These are phyloP conservation scores for Colletotrichum siamense DNA, from an alignment of 2,329 filamentous ascomycete genomes.

Conservation along the genomic window DNA sequence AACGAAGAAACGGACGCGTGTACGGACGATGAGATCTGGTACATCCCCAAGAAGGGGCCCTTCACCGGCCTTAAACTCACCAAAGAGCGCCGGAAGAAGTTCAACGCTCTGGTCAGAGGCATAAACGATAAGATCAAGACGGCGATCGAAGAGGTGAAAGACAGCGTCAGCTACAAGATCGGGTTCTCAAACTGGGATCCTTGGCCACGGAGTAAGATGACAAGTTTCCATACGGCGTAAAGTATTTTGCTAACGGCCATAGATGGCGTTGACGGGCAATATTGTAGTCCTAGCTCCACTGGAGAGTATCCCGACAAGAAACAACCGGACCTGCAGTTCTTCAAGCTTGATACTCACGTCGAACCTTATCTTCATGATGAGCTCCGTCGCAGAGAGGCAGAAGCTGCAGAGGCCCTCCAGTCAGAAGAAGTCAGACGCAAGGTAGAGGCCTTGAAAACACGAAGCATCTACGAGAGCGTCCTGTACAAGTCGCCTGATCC, in stretches of 20 bases:
- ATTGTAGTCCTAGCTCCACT: background rate
- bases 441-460: background rate
- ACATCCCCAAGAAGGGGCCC: background rate
- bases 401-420: background rate
- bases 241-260: background rate
- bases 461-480: background rate
- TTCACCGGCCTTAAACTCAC: slow-evolving; percentile 27
- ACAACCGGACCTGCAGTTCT: background rate
- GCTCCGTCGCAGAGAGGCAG: background rate
- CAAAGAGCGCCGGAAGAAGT: slow-evolving; percentile 29
- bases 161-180: slow-evolving; percentile 25
- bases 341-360: background rate
- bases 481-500: background rate
- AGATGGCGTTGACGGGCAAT: background rate
- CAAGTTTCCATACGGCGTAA: background rate
- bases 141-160: slow-evolving; percentile 28
- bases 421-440: background rate
- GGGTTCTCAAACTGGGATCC: slow-evolving; percentile 34
- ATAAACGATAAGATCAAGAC: slow-evolving; percentile 33
- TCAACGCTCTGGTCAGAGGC: slow-evolving; percentile 30
- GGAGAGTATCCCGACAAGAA: background rate
- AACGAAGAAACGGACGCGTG: slow-evolving; percentile 28
- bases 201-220: background rate
- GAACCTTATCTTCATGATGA: background rate
- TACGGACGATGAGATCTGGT: slow-evolving; percentile 7